Evolutionary conservation across 2,329 filamentous ascomycete genomes (phyloP), one percentile per base, ranked within the genome.

Genomic region (Aspergillus flavus): DNA sequence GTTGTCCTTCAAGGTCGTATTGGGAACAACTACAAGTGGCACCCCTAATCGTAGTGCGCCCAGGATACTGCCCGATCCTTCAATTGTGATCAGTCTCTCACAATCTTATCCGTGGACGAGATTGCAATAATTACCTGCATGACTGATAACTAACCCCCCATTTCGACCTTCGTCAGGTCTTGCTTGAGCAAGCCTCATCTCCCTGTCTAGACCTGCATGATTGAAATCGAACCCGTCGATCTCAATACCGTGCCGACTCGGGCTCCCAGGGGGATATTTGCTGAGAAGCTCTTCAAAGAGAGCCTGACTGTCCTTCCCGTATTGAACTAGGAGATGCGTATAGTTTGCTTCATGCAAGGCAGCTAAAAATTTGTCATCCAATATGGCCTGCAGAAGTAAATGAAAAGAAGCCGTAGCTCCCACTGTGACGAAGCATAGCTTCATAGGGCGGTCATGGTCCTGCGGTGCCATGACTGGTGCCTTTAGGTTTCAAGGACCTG

Each of bases 351-450:
- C 72, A 12, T 76, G 73, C 14, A 98, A 84, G 6, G 84, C 82
- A 6, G 81, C 69, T 65, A 96, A 82, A 73, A 95, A 94, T 0
- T 76, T 70, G 0, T 84, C 79, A 21, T 84, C 80, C 6, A 96
- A 80, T 12, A 90, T 86, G 36, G 89, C 86, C 50, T 84, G 79
- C 61, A 97, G 85, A 2, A 99, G 86, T 7, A 83, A 78, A 58
- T 85, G 83, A 78, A 99, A 99, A 23, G 90, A 87, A 19, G 94
- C 93, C 0, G 94, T 99, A 6, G 95, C 94, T 61, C 95, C 95
- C 34, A 97, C 91, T 0, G 95, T 98, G 61, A 97, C 90, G 68
- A 99, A 91, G 75, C 92, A 95, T 59, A 79, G 54, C 67, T 82
- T 83, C 56, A 68, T 73, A 14, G 59, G 21, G n/a, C 4, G 48